phyloP scores from a whole-genome alignment of 2,329 filamentous ascomycete genomes.

The Calonectria fujianensis region DNA sequence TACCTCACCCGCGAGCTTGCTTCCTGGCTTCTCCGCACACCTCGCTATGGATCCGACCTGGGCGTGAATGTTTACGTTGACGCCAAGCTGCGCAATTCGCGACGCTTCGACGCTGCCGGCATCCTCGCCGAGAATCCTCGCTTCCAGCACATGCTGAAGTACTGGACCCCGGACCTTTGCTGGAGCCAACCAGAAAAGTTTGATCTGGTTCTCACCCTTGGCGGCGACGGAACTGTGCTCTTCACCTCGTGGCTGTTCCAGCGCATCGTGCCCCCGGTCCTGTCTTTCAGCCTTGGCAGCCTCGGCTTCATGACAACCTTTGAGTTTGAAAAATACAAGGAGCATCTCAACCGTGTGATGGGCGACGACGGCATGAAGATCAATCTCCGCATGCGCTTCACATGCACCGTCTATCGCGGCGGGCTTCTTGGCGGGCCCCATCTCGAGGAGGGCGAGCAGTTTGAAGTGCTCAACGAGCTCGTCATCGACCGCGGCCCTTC shows the following conservation, averaged over 20 bases:
- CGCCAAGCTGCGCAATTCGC: constrained; percentile 90
- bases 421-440: constrained; percentile 74
- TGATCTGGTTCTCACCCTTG: constrained; percentile 92
- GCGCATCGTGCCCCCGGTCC: constrained; percentile 87
- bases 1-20: constrained; percentile 90
- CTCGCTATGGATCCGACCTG: constrained; percentile 90
- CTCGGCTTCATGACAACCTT: constrained; percentile 93
- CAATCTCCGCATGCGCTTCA: constrained; percentile 98
- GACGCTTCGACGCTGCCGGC: constrained; percentile 86
- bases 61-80: constrained; percentile 99
- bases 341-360: constrained; percentile 92
- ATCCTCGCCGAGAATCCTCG: constrained; percentile 84
- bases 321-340: constrained; percentile 90
- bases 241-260: constrained; percentile 96
- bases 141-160: constrained; percentile 89
- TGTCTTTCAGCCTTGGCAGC: constrained; percentile 89
- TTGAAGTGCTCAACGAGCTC: constrained; percentile 98
- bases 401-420: constrained; percentile 94
- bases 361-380: constrained; percentile 97
- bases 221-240: constrained; percentile 90
- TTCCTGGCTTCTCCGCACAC: constrained; percentile 90
- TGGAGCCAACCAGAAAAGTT: constrained; percentile 96
- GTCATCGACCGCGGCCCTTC: constrained; percentile 98
- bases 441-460: constrained; percentile 92
- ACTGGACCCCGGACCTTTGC: constrained; percentile 97